Base-by-base conservation (phyloP, 164 flowering plant genomes). In the Vitis amurensis region DNA sequence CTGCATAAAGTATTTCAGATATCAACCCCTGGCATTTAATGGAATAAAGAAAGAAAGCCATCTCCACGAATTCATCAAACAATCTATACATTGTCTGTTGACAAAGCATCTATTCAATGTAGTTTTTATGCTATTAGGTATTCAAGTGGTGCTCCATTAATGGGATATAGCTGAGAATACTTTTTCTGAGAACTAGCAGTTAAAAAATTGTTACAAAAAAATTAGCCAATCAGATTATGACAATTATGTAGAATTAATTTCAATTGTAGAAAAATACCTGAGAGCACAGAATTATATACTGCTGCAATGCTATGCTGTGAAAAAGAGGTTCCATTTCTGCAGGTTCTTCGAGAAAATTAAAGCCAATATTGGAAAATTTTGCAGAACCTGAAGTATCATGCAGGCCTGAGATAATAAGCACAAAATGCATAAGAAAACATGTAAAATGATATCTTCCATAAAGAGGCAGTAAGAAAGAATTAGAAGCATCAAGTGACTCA, bases 271-370 rank as follows among this genome's bases (percentile, higher is more conserved):
- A 12, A 11, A 12, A 44, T 78, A 94, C 98, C 97, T 95, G 96
- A 64, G 92, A 79, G 71, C 99, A 95, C 13, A 95, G 68, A 68
- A 95, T 89, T 57, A 93, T 69, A 76, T 91, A 93, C 61, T 85
- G 90, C 80, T 93, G 97, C 83, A 93, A 80, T 0, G 83, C 94
- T 44, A 81, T 47, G 80, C 81, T 84, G 71, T 90, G 78, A 68
- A 93, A 89, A 48, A 91, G 78, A 71, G 97, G 92, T 9, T 73
- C 89, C 53, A 65, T 69, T 69, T 79, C 80, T 9, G 65, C 51
- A 15, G 16, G 70, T 11, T 58, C 62, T 55, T 80, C 64, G 66
- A 82, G 76, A 75, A 84, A 85, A 52, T 77, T 66, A 57, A 59
- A 76, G 58, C 89, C 93, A 76, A 76, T 75, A 66, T 71, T 72